Base-by-base conservation (phyloP, 176 grass and related monocot genomes). In the Oryza officinalis region DNA sequence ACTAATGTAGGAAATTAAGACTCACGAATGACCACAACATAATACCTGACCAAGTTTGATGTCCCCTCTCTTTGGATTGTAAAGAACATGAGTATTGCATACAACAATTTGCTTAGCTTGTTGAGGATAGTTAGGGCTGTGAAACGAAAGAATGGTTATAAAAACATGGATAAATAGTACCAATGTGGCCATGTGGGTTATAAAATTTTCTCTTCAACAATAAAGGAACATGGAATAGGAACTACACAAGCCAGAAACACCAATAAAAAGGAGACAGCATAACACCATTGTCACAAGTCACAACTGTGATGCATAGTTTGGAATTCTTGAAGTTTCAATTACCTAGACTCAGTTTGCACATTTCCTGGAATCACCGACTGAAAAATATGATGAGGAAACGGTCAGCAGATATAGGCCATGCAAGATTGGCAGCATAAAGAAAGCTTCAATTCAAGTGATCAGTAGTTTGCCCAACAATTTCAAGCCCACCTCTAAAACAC, bases 11-110 rank as follows among this genome's bases (percentile, higher is more conserved):
- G 49, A 80, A 69, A 17, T 70, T 6, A 88, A 74, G 78, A 69
- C 30, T 25, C 57, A 65, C 32, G 49, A 86, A 43, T 10, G 57
- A 65, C 14, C 88, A 89, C 20, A 60, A 4, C 10, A 38, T 72
- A 54, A 79, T 90, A 95, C 93, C 91, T 98, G 96, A 73, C 93
- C 96, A 63, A 98, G 89, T 84, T 98, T 98, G 49, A 98, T 95
- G 25, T 94, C 96, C 68, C 96, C 96, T 87, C 96, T 95, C 69
- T 93, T 98, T 59, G 93, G 96, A 85, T 98, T 98, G 84, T 92
- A 98, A 79, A 98, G 93, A 85, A 95, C 87, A 81, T 95, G 93
- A 75, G 90, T 95, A 52, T 98, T 98, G 86, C 96, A 98, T 45
- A 95, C 37, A 80, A 95, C 87, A 80, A 98, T 77, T 82, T 79